Evolutionary conservation across 805 yeast genomes (phyloP).

Genomic region (Schizosaccharomyces japonicus): DNA sequence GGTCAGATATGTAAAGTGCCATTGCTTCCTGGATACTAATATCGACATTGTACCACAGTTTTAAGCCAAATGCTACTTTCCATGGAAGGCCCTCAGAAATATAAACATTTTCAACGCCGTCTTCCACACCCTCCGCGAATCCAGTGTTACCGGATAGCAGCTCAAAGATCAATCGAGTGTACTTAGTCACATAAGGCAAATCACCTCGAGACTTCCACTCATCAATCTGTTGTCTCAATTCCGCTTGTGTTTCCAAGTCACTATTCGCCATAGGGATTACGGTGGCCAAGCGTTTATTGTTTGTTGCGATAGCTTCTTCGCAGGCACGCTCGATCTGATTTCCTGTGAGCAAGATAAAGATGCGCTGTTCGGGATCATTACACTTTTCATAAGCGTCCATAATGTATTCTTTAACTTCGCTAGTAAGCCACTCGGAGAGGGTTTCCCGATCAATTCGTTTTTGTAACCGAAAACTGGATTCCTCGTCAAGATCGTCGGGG

Average conservation of each 20-base stretch:
- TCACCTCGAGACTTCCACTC: slow-evolving; percentile 34
- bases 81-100: slow-evolving; percentile 30
- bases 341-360: slow-evolving; percentile 15
- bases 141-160: slow-evolving; percentile 27
- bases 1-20: slow-evolving; percentile 7
- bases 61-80: slow-evolving; percentile 35
- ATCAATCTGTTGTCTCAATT: slow-evolving; percentile 38
- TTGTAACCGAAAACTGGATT: background rate
- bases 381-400: slow-evolving; percentile 14
- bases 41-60: slow-evolving; percentile 29
- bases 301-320: slow-evolving; percentile 31
- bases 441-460: slow-evolving; percentile 20
- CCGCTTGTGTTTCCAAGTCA: slow-evolving; percentile 31
- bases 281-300: slow-evolving; percentile 46
- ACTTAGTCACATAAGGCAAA: slow-evolving; percentile 25
- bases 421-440: slow-evolving; percentile 35
- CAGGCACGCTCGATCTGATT: slow-evolving; percentile 43
- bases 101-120: slow-evolving; percentile 9
- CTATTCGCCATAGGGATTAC: slow-evolving; percentile 49
- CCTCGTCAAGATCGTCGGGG: background rate
- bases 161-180: slow-evolving; percentile 36
- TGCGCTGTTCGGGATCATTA: slow-evolving; percentile 16
- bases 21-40: background rate
- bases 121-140: slow-evolving; percentile 12
- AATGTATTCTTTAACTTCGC: slow-evolving; percentile 20